Base-by-base conservation (phyloP, 2,329 filamentous ascomycete genomes). In the Sporothrix sp. region DNA sequence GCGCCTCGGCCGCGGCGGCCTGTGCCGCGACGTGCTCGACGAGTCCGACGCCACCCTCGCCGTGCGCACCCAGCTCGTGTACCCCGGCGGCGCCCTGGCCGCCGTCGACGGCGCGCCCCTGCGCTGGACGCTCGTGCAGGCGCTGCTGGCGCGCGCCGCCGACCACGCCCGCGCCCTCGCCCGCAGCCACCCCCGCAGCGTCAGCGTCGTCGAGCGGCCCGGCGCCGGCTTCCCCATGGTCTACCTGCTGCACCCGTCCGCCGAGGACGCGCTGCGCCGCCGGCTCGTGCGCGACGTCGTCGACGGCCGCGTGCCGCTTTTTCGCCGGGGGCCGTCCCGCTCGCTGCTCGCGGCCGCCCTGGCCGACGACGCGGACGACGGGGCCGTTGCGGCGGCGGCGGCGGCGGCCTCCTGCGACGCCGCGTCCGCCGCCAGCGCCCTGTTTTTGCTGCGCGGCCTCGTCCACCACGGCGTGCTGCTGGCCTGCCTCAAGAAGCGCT, bases 401-500 rank as follows among this genome's bases (percentile, higher is more conserved):
- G n/a, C n/a, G 20, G 2, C n/a, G 47, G n/a, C 56, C 51, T 36
- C 4, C 37, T 0, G n/a, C n/a, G 52, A 56, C 8, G 8, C 8
- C 1, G 20, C 39, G 7, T 25, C 54, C 0, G 49, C 30, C 0
- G 30, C 48, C 2, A 40, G 48, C 5, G 52, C 48, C 3, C 51
- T 84, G 0, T 72, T 79, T 7, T 69, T 85, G 0, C 61, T 88
- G 0, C 75, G 84, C 0, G 84, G 84, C 0, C 64, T 87, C 0
- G 60, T 88, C 0, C 70, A 77, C 0, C 71, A 80, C 50, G 67
- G 75, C 0, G 78, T 88, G 3, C 62, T 88, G 0, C 59, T 77
- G 1, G 72, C 81, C 23, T 74, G 71, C 3, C 59, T 85, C 0
- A 75, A 76, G 46, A 85, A 84, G 59, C 66, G 79, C 4, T 86